Evolutionary conservation across 345 rosid genomes (phyloP), one percentile per base, ranked within the genome.

Genomic region (Eutrema yunnanense): DNA sequence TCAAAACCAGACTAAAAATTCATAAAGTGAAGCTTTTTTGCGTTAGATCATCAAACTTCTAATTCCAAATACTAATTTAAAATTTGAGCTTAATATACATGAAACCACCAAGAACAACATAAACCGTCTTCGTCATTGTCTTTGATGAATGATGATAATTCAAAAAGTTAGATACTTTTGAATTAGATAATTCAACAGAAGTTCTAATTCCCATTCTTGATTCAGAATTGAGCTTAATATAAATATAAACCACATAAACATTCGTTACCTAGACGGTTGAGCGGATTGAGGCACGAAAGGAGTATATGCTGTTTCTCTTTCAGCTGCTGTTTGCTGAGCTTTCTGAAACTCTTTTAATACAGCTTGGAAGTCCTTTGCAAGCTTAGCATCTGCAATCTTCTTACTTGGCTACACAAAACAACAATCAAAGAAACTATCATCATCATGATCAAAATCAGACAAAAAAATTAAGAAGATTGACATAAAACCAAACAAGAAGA

Each of bases 341-440:
- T 92, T 96, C 84, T 96, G 99, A 81, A 92, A 96, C 86, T 96
- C 99, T 77, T 82, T 90, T 61, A 96, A 78, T 62, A 96, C 99
- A 27, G 90, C 88, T 84, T 96, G 92, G 80, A 96, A 92, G 78
- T 96, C 99, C 77, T 88, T 96, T 43, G 97, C 99, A 74, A 96
- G 98, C 81, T 96, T 96, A 60, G 97, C 97, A 80, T 95, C 96
- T 46, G 96, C 86, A 42, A 95, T 85, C 86, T 95, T 95, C 86
- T 95, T 92, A 83, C 84, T 87, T 71, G 88, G 85, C 96, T 90
- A 80, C 69, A 84, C 41, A 60, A n/a, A 61, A 43, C 56, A 47
- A 26, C 8, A 14, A 33, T 32, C 22, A 32, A 73, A 34, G 4
- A 54, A 30, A 30, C 59, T 6, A 43, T 44, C 54, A 44, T 50